phyloP scores from a whole-genome alignment of 2,329 filamentous ascomycete genomes.

The Lasiodiplodia gonubiensis region DNA sequence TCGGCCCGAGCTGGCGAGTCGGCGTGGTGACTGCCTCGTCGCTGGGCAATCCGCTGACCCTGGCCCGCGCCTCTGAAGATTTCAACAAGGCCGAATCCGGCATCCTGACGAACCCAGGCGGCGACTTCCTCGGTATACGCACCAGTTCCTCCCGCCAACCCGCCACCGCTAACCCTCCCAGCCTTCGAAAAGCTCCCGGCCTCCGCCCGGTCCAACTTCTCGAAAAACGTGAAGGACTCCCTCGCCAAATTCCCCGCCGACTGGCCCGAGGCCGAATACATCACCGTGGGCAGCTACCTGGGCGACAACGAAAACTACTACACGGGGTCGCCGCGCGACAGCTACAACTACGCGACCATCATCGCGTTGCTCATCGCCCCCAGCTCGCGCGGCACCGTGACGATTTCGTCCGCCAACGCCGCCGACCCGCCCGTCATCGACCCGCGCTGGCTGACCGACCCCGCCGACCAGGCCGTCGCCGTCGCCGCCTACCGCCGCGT shows the following conservation, averaged over 20 bases:
- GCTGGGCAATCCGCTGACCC: conserved; percentile 5
- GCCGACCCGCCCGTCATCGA: conserved; percentile 58
- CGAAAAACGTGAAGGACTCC: conserved; percentile 14
- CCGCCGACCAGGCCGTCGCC: conserved; percentile 40
- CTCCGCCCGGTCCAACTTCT: conserved; percentile 10
- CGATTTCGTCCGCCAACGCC: conserved; percentile 60
- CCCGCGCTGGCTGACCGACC: conserved; percentile 44
- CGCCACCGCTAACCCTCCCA: conserved; percentile 39
- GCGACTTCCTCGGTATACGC: conserved; percentile 49
- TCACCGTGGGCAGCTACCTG: neutral
- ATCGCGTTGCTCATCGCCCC: conserved; percentile 43
- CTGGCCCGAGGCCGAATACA: conserved; percentile 35
- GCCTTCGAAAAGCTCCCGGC: conserved; percentile 29
- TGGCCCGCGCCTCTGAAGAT: conserved; percentile 27
- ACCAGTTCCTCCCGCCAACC: too few relatives aligned
- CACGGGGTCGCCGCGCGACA: conserved; percentile 31
- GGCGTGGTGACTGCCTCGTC: conserved; percentile 32
- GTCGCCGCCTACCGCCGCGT: conserved; percentile 42
- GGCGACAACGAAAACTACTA: conserved; percentile 23
- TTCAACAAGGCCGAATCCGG: neutral
- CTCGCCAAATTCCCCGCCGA: conserved; percentile 29
- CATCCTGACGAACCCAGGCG: conserved; percentile 34
- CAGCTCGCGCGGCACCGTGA: conserved; percentile 60
- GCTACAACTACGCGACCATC: conserved; percentile 37
- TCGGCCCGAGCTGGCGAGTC: conserved; percentile 34